phyloP scores from a whole-genome alignment of 495 filamentous ascomycete genomes.

The Glarea lozoyensis region DNA sequence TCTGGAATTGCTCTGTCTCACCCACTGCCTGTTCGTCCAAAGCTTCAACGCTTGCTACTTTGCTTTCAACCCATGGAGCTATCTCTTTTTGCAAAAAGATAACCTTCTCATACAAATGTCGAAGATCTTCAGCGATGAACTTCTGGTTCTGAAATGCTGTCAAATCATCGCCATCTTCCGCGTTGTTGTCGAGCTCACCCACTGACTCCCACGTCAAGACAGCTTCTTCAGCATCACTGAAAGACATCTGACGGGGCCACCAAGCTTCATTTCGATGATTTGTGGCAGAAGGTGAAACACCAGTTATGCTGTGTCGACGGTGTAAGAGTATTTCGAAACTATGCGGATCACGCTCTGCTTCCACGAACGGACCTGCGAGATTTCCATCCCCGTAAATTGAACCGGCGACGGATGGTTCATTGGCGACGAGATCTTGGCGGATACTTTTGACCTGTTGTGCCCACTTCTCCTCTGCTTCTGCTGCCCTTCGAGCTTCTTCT shows the following conservation, averaged over 20 bases:
- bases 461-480: slow-evolving; percentile 14
- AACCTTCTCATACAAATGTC: slow-evolving; percentile 44
- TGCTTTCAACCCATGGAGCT: slow-evolving; percentile 56
- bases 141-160: slow-evolving; percentile 36
- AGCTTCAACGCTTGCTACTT: slow-evolving; percentile 51
- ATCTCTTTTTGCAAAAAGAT: slow-evolving; percentile 39
- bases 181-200: slow-evolving; percentile 20
- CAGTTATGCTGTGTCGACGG: slow-evolving; percentile 40
- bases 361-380: slow-evolving; percentile 29
- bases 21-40: slow-evolving; percentile 51
- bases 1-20: slow-evolving; percentile 57
- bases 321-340: slow-evolving; percentile 27
- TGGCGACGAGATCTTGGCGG: slow-evolving; percentile 10
- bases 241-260: slow-evolving; percentile 79
- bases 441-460: slow-evolving; percentile 15
- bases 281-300: slow-evolving; percentile 21
- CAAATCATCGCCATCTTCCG: slow-evolving; percentile 18
- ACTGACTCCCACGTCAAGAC: slow-evolving; percentile 55
- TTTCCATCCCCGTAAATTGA: slow-evolving; percentile 38
- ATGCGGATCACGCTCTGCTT: slow-evolving; percentile 24
- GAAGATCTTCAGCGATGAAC: slow-evolving; percentile 49
- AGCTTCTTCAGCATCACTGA: slow-evolving; percentile 82
- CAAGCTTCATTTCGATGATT: slow-evolving; percentile 42
- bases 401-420: slow-evolving; percentile 28
- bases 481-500: slow-evolving; percentile 6